These are phyloP conservation scores for Rhodotorula sphaerocarpa DNA, from an alignment of 768 basidiomycete species.

Conservation along the genomic window DNA sequence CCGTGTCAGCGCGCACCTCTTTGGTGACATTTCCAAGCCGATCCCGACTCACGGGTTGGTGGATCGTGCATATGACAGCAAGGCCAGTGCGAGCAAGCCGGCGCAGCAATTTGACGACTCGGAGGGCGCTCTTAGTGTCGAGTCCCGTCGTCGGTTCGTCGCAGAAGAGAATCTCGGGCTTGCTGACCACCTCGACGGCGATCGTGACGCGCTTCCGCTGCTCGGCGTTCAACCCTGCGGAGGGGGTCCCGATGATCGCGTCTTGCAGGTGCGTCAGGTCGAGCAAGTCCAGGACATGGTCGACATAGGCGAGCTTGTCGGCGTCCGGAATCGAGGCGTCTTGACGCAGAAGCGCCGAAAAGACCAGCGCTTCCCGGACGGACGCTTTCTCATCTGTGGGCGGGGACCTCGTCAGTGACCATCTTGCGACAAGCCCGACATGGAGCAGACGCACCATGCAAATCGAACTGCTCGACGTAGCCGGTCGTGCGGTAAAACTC, in stretches of 20 bases:
- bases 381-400: conserved; percentile 38
- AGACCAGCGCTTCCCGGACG: conserved; percentile 48
- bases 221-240: conserved; percentile 45
- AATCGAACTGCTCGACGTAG: conserved; percentile 43
- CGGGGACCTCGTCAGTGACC: too few relatives aligned
- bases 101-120: conserved; percentile 46
- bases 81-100: conserved; percentile 47
- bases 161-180: conserved; percentile 43
- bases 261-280: conserved; percentile 48
- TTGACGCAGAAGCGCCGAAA: conserved; percentile 47
- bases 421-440: too few relatives aligned
- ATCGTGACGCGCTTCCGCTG: conserved; percentile 50
- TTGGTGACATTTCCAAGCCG: too few relatives aligned
- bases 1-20: too few relatives aligned
- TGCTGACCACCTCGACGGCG: conserved; percentile 44
- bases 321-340: conserved; percentile 42
- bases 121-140: conserved; percentile 48
- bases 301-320: conserved; percentile 47
- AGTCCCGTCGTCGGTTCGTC: conserved; percentile 49
- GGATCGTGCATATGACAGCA: conserved; percentile 46
- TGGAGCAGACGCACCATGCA: conserved; percentile 44
- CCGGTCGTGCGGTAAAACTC: conserved; percentile 48
- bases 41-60: conserved; percentile 42
- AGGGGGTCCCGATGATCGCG: conserved; percentile 48
- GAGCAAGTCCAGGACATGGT: conserved; percentile 46